phyloP scores from a whole-genome alignment of 441 rosid genomes.

The Pelargonium exstipulatum region DNA sequence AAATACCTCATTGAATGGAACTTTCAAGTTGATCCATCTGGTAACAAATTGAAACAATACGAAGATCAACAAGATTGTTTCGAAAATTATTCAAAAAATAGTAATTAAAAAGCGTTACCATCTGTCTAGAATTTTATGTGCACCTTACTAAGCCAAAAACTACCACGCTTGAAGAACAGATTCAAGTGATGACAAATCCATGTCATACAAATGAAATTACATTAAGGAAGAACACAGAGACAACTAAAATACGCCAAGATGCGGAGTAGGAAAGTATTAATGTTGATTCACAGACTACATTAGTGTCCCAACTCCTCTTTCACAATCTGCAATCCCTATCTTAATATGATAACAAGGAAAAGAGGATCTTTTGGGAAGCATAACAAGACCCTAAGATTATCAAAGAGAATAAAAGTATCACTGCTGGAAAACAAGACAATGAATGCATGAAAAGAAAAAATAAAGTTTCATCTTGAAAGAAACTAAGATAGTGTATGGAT shows the following conservation, averaged over 20 bases:
- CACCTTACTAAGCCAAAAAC: no score
- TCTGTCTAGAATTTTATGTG: no score
- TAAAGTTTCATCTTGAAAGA: no score
- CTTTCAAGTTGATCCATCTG: constrained; percentile 71
- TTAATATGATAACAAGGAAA: background rate
- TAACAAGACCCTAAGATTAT: no score
- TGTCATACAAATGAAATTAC: no score
- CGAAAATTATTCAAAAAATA: background rate
- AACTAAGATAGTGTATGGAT: no score
- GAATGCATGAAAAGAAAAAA: no score
- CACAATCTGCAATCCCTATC: background rate
- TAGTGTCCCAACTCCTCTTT: background rate
- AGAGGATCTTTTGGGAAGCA: background rate
- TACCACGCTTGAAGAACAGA: no score
- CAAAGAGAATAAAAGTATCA: no score
- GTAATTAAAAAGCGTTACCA: background rate
- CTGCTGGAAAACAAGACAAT: no score
- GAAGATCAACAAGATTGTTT: background rate
- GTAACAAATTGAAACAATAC: background rate
- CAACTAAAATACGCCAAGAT: background rate
- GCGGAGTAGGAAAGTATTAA: no score
- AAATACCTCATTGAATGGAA: constrained; percentile 54
- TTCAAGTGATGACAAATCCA: no score
- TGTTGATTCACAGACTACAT: background rate
- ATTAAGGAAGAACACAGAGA: background rate